These are phyloP conservation scores for Elsinoe perseae DNA, from an alignment of 2,329 filamentous ascomycete genomes.

Conservation along the genomic window DNA sequence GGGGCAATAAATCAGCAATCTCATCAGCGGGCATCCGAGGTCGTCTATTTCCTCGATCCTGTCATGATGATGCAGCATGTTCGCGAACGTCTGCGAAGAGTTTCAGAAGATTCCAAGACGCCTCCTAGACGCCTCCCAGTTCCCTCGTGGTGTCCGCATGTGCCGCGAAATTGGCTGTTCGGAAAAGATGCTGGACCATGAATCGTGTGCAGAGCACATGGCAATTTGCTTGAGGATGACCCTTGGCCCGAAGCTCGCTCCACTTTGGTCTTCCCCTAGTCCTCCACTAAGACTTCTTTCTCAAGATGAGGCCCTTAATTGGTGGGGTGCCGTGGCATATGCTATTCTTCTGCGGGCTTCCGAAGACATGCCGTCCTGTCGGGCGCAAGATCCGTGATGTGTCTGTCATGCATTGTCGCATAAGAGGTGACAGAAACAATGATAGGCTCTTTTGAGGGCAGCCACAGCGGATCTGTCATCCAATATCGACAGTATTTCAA, in stretches of 20 bases:
- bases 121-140: background rate
- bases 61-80: slow-evolving; percentile 4
- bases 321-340: background rate
- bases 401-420: background rate
- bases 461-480: background rate
- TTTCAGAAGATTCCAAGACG: slow-evolving; percentile 14
- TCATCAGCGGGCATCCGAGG: background rate
- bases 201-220: slow-evolving; percentile 6
- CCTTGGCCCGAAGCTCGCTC: background rate
- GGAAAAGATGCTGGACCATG: background rate
- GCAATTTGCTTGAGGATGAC: slow-evolving; percentile 10
- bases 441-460: background rate
- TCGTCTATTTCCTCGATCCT: background rate
- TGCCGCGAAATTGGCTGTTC: slow-evolving; percentile 10
- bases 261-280: background rate
- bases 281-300: background rate
- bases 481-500: background rate
- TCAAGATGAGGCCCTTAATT: background rate
- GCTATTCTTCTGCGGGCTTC: no score
- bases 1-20: slow-evolving; percentile 1
- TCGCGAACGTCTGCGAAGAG: slow-evolving; percentile 4
- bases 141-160: background rate
- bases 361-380: background rate
- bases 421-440: background rate
- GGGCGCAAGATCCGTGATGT: background rate